Percentiles rank a stretch among this genome's conserved stretches.
Evolutionary conservation across 768 basidiomycete species (phyloP).

Genomic region (Tephrocybe sp.): DNA sequence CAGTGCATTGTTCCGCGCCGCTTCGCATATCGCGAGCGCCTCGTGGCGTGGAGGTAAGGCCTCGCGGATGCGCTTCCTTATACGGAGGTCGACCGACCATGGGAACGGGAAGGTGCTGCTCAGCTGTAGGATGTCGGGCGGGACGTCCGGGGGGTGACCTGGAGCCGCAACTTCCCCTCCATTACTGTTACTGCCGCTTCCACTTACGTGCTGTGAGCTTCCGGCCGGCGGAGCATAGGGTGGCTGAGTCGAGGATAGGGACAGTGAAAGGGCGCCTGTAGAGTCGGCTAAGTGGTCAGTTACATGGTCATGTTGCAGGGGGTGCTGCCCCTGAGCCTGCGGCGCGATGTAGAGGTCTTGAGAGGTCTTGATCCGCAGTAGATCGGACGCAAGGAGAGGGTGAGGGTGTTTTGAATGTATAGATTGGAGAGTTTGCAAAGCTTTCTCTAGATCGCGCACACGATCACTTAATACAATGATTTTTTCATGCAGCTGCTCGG

Average conservation of each 20-base stretch:
- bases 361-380: slow-evolving; percentile 63
- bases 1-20: slow-evolving; percentile 65
- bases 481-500: slow-evolving; percentile 65
- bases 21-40: slow-evolving; percentile 59
- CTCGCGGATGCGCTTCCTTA: slow-evolving; percentile 63
- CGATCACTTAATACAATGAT: slow-evolving; percentile 62
- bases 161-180: slow-evolving; percentile 2
- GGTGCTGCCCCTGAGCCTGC: slow-evolving; percentile 13
- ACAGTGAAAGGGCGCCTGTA: slow-evolving; percentile 6
- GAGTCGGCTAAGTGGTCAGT: slow-evolving; percentile 13
- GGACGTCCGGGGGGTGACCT: slow-evolving; percentile 35
- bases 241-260: slow-evolving; percentile 12
- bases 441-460: slow-evolving; percentile 64
- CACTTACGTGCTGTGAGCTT: not conserved
- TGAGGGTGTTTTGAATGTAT: slow-evolving; percentile 42
- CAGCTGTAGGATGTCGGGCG: slow-evolving; percentile 53
- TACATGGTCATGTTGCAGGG: slow-evolving; percentile 6
- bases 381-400: slow-evolving; percentile 57
- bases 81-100: slow-evolving; percentile 62
- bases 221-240: slow-evolving; percentile 9
- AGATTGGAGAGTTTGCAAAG: slow-evolving; percentile 45
- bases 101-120: slow-evolving; percentile 72
- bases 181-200: slow-evolving; percentile 5
- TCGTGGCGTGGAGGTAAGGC: slow-evolving; percentile 60
- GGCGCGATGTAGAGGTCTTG: slow-evolving; percentile 58